A percentile compares a stretch with the other conserved stretches of the same genome.
phyloP scores from a whole-genome alignment of 805 yeast genomes.

The Lipomyces sp. region DNA sequence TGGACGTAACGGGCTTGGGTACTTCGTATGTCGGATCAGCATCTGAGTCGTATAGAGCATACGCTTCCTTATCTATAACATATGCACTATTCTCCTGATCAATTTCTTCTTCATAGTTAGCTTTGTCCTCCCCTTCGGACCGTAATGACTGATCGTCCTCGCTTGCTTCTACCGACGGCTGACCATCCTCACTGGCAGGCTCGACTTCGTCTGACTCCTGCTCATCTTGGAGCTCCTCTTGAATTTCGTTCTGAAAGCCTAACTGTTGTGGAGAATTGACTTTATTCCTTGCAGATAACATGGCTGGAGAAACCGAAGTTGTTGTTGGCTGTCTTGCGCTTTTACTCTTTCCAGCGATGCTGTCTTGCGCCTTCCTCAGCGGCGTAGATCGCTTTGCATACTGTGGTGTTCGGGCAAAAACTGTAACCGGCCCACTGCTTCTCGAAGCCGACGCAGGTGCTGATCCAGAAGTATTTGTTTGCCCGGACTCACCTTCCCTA shows the following conservation, averaged over 20 bases:
- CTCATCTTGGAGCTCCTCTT: neutral
- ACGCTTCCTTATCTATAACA: neutral
- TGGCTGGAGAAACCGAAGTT: neutral
- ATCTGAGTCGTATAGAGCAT: neutral
- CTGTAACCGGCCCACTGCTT: neutral
- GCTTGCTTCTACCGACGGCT: neutral
- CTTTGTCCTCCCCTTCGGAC: neutral
- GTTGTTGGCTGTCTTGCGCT: neutral
- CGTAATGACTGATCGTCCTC: neutral
- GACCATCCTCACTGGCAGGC: neutral
- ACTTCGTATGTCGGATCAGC: neutral
- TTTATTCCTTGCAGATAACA: neutral
- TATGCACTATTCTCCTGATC: neutral
- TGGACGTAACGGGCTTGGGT: neutral
- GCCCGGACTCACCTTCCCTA: neutral
- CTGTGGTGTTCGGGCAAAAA: constrained; percentile 1
- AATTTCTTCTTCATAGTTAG: neutral
- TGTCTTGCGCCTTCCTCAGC: neutral
- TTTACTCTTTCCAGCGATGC: neutral
- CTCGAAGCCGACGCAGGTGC: neutral
- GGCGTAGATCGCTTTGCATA: constrained; percentile 2
- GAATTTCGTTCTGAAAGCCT: neutral
- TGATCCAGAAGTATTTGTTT: neutral
- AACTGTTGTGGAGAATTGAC: neutral
- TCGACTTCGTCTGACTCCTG: neutral